Percentiles rank a stretch among this genome's conserved stretches.
Conservation (phyloP, 2,329 filamentous ascomycete species). For the Diaporthe sp. region DNA sequence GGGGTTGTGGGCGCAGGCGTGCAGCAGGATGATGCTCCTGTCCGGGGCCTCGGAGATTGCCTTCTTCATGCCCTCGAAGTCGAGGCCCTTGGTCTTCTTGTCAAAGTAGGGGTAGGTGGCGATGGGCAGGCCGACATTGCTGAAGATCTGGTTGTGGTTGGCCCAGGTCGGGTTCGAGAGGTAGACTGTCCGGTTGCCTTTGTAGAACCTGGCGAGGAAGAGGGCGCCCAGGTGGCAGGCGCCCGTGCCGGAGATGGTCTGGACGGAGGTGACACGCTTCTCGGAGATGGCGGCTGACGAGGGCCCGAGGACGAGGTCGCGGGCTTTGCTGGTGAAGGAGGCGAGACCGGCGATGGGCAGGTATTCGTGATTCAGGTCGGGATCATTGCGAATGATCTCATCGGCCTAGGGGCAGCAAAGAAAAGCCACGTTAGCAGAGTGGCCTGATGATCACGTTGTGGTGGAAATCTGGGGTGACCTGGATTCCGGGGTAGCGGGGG, state of each 20-base stretch:
- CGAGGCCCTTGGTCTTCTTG: slow-evolving; percentile 87
- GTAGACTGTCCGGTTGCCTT: slow-evolving; percentile 80
- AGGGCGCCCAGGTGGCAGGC: slow-evolving; percentile 93
- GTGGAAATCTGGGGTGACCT: slow-evolving; percentile 14
- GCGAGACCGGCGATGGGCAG: slow-evolving; percentile 92
- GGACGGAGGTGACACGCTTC: slow-evolving; percentile 82
- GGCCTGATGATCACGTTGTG: slow-evolving; percentile 20
- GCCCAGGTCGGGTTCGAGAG: slow-evolving; percentile 97
- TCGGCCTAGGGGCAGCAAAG: slow-evolving; percentile 74
- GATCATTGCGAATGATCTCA: slow-evolving; percentile 87
- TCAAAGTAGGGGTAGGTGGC: slow-evolving; percentile 95
- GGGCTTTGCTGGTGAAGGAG: slow-evolving; percentile 88
- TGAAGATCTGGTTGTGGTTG: slow-evolving; percentile 99
- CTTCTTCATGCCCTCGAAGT: slow-evolving; percentile 88
- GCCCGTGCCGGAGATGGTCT: slow-evolving; percentile 97
- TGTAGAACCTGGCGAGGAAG: slow-evolving; percentile 94
- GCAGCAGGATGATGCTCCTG: slow-evolving; percentile 87
- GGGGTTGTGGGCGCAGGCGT: slow-evolving; percentile 97
- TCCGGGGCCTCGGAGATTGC: slow-evolving; percentile 77
- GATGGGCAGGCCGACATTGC: slow-evolving; percentile 83
- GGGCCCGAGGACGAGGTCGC: slow-evolving; percentile 86
- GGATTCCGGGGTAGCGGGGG: slow-evolving; percentile 33
- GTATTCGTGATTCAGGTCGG: slow-evolving; percentile 96
- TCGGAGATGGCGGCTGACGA: slow-evolving; percentile 86
- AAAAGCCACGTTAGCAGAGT: slow-evolving; percentile 40